These are phyloP conservation scores for Cercophora newfieldiana DNA, from an alignment of 495 filamentous ascomycete genomes.

Conservation along the genomic window DNA sequence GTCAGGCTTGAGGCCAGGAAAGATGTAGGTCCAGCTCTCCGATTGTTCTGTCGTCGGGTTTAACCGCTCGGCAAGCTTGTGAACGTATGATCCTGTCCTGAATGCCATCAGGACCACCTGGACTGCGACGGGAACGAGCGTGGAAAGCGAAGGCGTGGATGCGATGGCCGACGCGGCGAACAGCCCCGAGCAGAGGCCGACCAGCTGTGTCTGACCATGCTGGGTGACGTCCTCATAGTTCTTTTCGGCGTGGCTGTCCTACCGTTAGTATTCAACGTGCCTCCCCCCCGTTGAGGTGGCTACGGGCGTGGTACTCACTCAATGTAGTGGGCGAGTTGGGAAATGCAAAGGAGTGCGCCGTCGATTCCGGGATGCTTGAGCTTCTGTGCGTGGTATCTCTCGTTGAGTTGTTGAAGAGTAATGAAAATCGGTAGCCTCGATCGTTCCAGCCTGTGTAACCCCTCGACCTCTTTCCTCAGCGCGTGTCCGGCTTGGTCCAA, in stretches of 20 bases:
- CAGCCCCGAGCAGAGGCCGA: constrained; percentile 72
- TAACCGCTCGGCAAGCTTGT: constrained; percentile 50
- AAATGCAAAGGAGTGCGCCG: constrained; percentile 66
- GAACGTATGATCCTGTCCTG: constrained; percentile 64
- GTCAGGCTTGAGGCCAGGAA: constrained; percentile 45
- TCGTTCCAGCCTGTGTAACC: constrained; percentile 59
- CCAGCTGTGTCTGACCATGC: constrained; percentile 48
- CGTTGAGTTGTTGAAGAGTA: constrained; percentile 68
- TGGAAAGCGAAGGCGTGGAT: constrained; percentile 63
- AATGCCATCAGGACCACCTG: constrained; percentile 74
- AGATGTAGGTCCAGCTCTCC: constrained; percentile 58
- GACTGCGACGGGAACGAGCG: constrained; percentile 66
- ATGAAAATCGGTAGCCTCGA: constrained; percentile 66
- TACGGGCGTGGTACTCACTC: constrained; percentile 53
- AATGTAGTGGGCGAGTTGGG: constrained; percentile 74
- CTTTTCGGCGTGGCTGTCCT: constrained; percentile 46
- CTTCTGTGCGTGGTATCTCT: constrained; percentile 60
- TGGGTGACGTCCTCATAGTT: constrained; percentile 46
- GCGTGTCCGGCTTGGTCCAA: constrained; percentile 62
- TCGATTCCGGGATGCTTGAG: constrained; percentile 62
- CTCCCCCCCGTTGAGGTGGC: background rate
- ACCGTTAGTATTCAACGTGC: constrained; percentile 21
- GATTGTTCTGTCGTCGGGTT: constrained; percentile 49
- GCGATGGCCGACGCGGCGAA: constrained; percentile 72
- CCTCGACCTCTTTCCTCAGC: constrained; percentile 63